Evolutionary conservation across 768 basidiomycete species (phyloP), one percentile per base, ranked within the genome.

Genomic region (Lyophyllum shimeji): DNA sequence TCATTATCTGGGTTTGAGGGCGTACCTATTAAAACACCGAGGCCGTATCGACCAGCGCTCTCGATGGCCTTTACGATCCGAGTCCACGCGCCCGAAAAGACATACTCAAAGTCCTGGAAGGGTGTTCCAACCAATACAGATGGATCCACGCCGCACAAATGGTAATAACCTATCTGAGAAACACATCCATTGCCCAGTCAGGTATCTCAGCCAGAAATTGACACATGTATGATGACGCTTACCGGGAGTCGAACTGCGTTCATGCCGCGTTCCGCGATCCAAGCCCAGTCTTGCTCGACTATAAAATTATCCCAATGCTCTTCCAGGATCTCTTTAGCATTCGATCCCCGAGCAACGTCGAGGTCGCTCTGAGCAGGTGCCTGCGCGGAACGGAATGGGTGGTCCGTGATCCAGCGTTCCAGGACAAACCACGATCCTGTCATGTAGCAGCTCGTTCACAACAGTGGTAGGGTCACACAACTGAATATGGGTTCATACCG

Each of bases 371-470:
- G 79, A 0, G 76, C 83, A 2, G 85, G 84, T 18, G 70, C 55
- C 12, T 57, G 66, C 8, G 90, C 87, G 15, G 69, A 65, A 1
- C 68, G 71, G 63, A 85, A 93, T 0, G 87, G 87, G 0, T 67
- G 46, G 1, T 83, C 80, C 13, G 82, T 66, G 37, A 93, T 89
- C 90, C 90, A 93, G 31, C 81, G 73, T 68, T 93, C 90, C 17
- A 90, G 78, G 2, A 88, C 84, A 59, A 93, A 92, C 89, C 87
- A 90, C 7, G 82, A 85, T 0, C 88, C 87, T 90, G 34, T 37
- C 12, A 13, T 5, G 11, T 18, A 21, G 50, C 25, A 53, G 49
- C 37, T 51, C 31, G 48, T 45, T 24, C 5, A 56, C 5, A 4
- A 29, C 9, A 9, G 46, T 12, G 24, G 13, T n/a, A 47, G 20